phyloP scores from a whole-genome alignment of 208 protist species.

The Trypanosoma caninum region DNA sequence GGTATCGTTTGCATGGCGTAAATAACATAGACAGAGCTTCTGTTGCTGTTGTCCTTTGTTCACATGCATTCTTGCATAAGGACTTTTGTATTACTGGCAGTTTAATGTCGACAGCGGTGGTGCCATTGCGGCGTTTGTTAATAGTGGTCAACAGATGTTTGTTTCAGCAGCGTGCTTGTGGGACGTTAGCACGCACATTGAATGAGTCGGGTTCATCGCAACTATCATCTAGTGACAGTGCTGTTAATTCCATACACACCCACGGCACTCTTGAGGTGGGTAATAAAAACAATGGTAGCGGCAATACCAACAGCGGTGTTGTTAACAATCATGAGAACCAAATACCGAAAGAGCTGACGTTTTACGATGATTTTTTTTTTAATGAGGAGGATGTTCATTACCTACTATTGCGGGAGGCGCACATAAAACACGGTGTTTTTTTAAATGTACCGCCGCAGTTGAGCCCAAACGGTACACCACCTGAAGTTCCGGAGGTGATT shows the following conservation, averaged over 20 bases:
- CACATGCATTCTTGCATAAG: no score
- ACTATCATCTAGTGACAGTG: not conserved
- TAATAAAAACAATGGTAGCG: no score
- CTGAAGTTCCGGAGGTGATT: conserved; percentile 43
- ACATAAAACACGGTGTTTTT: conserved; percentile 72
- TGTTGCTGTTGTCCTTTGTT: no score
- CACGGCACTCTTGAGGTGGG: no score
- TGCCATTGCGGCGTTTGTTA: not conserved
- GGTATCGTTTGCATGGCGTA: no score
- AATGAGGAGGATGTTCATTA: conserved; percentile 44
- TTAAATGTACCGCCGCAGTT: conserved; percentile 74
- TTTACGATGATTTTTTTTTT: conserved; percentile 21
- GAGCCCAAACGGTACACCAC: conserved; percentile 38
- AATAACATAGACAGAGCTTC: no score
- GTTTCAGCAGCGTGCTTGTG: no score
- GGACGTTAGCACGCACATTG: not conserved
- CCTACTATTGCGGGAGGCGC: conserved; percentile 55
- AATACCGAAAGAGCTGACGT: conserved; percentile 15
- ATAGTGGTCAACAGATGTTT: no score
- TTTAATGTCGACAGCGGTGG: not conserved
- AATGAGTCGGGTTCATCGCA: not conserved
- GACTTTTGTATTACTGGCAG: no score
- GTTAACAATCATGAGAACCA: not conserved
- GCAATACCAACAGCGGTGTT: not conserved
- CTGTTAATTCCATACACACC: not conserved